phyloP scores from a whole-genome alignment of 179 eudicot genomes.

The Sideroxylon spinosum region DNA sequence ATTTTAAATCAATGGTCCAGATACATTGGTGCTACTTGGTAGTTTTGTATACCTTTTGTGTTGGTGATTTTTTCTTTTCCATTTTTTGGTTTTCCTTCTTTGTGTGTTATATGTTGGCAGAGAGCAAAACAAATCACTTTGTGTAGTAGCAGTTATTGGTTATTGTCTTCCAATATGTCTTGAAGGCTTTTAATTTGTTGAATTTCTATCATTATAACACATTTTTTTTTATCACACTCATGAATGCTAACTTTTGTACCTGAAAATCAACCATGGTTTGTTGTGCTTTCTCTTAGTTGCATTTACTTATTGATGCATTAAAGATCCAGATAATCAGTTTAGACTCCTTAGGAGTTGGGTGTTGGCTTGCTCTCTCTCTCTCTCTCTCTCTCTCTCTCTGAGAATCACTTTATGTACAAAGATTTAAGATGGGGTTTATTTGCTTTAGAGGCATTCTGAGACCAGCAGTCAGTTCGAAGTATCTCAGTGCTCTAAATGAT shows the following conservation, averaged over 20 bases:
- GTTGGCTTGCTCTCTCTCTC: no score
- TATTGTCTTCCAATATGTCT: background rate
- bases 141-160: background rate
- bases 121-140: background rate
- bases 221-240: background rate
- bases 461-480: conserved; percentile 68
- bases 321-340: background rate
- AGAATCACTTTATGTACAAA: background rate
- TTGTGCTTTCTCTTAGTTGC: conserved; percentile 2
- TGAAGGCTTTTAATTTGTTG: background rate
- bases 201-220: background rate
- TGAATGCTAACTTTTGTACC: background rate
- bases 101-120: background rate
- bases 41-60: background rate
- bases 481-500: conserved; percentile 54
- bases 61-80: background rate
- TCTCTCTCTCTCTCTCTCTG: no score
- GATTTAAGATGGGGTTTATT: conserved; percentile 20
- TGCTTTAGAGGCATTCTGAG: conserved; percentile 79
- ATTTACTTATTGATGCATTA: conserved; percentile 1
- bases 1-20: no score
- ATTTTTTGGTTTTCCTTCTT: background rate
- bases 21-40: background rate
- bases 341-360: background rate
- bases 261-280: background rate